Percentiles rank a stretch among this genome's conserved stretches.
Evolutionary conservation across 345 rosid species (phyloP).

Genomic region (Linum tenue): DNA sequence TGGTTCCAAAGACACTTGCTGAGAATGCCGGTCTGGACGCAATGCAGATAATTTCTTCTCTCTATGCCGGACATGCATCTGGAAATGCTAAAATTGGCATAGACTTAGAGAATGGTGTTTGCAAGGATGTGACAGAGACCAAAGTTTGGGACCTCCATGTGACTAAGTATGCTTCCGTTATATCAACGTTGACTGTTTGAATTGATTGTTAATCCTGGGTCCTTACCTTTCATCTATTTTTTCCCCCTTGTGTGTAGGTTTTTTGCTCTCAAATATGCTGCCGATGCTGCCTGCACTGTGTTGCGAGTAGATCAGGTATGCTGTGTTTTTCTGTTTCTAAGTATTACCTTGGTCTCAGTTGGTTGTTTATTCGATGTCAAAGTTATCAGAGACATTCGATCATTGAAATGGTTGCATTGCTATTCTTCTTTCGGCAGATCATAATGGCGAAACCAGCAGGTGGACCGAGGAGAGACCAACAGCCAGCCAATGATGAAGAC

Average conservation of each 20-base stretch:
- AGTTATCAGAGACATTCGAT: not conserved
- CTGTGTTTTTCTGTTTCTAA: not conserved
- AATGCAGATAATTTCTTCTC: constrained; percentile 83
- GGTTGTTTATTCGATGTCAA: not conserved
- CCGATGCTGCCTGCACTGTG: constrained; percentile 96
- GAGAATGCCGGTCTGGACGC: constrained; percentile 97
- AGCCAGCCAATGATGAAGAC: constrained; percentile 57
- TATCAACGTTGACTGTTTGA: not conserved
- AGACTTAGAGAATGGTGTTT: constrained; percentile 72
- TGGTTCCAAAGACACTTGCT: constrained; percentile 79
- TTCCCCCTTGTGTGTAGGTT: constrained; percentile 30
- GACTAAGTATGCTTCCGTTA: constrained; percentile 53
- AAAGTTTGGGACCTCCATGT: constrained; percentile 83
- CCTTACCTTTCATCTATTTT: not conserved
- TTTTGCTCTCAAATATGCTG: constrained; percentile 88
- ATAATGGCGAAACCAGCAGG: constrained; percentile 94
- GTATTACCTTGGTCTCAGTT: not conserved
- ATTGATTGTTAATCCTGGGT: not conserved
- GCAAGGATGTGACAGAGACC: constrained; percentile 55
- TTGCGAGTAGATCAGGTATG: constrained; percentile 93
- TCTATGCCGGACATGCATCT: constrained; percentile 84
- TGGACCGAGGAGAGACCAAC: constrained; percentile 73
- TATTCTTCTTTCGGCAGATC: constrained; percentile 37
- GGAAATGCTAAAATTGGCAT: constrained; percentile 84
- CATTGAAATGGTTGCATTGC: not conserved